Evolutionary conservation across 768 basidiomycete species (phyloP).

Genomic region (Candolleomyces efflorescens): DNA sequence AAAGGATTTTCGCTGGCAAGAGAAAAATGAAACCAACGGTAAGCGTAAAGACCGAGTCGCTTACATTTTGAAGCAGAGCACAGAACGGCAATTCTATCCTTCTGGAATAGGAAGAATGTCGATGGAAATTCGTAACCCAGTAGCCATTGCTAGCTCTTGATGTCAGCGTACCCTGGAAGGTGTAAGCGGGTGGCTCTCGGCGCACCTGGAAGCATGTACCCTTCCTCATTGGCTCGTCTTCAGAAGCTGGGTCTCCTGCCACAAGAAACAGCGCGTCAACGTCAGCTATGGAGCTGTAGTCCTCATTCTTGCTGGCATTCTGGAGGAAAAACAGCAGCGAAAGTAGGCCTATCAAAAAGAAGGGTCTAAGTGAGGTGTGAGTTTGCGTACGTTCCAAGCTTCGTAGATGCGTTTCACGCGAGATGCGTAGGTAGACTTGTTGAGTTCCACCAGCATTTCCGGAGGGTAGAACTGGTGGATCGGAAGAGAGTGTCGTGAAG

Average conservation of each 20-base stretch:
- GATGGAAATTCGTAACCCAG: constrained; percentile 98
- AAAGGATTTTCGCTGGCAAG: constrained; percentile 72
- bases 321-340: constrained; percentile 23
- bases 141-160: constrained; percentile 75
- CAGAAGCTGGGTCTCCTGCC: constrained; percentile 74
- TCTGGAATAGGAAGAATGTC: constrained; percentile 81
- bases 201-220: constrained; percentile 89
- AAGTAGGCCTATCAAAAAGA: background rate
- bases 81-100: constrained; percentile 70
- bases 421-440: constrained; percentile 52
- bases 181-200: constrained; percentile 2
- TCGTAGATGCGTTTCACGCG: constrained; percentile 58
- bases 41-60: constrained; percentile 1
- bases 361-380: background rate
- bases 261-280: constrained; percentile 66
- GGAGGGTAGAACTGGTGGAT: constrained; percentile 17
- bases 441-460: constrained; percentile 68
- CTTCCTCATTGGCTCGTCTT: constrained; percentile 89
- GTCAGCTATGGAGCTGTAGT: constrained; percentile 63
- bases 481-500: constrained; percentile 12
- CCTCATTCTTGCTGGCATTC: constrained; percentile 67
- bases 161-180: constrained; percentile 12
- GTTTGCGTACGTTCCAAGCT: constrained; percentile 54
- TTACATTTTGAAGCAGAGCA: constrained; percentile 89
- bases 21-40: constrained; percentile 4